A percentile compares a stretch with the other conserved stretches of the same genome.
phyloP scores from a whole-genome alignment of 768 basidiomycete species.

The Podaxis carcinomalis region DNA sequence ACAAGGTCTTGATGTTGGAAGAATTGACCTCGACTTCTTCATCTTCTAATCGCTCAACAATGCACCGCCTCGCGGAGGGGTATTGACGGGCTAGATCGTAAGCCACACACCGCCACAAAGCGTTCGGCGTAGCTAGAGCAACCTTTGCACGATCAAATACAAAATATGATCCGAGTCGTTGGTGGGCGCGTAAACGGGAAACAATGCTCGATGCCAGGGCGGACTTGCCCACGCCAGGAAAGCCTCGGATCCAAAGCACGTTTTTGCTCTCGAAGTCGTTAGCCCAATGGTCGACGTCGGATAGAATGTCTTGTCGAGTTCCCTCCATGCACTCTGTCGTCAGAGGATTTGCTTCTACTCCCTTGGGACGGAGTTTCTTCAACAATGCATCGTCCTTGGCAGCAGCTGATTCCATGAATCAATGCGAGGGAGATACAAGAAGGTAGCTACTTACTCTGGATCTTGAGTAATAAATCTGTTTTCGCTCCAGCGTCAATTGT shows the following conservation, averaged over 20 bases:
- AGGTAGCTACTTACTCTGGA: constrained; percentile 7
- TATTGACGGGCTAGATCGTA: constrained; percentile 17
- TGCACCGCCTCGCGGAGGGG: constrained; percentile 10
- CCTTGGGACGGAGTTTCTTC: constrained; percentile 12
- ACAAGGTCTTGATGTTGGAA: constrained; percentile 13
- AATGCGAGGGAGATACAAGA: background rate
- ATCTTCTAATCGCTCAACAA: constrained; percentile 14
- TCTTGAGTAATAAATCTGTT: constrained; percentile 14
- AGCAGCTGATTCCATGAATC: background rate
- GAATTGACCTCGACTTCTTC: constrained; percentile 14
- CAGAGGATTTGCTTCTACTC: background rate
- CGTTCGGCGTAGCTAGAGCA: constrained; percentile 7
- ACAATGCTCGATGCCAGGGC: constrained; percentile 15
- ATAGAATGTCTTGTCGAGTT: constrained; percentile 11
- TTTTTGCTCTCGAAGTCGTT: constrained; percentile 15
- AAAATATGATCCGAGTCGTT: constrained; percentile 14
- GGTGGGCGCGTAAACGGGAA: background rate
- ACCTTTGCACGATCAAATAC: constrained; percentile 15
- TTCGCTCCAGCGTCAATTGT: constrained; percentile 17
- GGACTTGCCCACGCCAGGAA: constrained; percentile 22
- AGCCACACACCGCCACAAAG: constrained; percentile 17
- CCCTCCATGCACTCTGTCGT: constrained; percentile 13
- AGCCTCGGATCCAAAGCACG: constrained; percentile 19
- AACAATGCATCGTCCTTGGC: constrained; percentile 14
- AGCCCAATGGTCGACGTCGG: constrained; percentile 12